Conservation (phyloP, 495 filamentous ascomycete species). For the Tuber brumale region DNA sequence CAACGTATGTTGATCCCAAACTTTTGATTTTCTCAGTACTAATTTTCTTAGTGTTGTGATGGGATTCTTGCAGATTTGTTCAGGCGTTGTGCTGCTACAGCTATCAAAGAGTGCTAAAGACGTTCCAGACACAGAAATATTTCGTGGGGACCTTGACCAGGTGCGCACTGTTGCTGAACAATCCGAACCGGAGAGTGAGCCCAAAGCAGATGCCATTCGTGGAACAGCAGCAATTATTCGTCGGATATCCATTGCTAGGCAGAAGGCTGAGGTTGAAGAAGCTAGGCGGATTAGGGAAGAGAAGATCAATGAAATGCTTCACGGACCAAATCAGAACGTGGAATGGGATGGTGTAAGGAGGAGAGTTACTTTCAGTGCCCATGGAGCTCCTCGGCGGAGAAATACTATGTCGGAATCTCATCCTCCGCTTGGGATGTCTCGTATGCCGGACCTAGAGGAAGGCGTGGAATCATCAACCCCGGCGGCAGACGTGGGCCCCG, state of each 20-base stretch:
- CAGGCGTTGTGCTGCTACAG: constrained; percentile 91
- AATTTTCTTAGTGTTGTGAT: constrained; percentile 55
- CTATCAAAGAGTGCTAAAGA: constrained; percentile 98
- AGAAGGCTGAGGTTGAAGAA: constrained; percentile 75
- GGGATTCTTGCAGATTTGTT: constrained; percentile 90
- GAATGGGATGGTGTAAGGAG: constrained; percentile 93
- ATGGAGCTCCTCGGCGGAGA: constrained; percentile 41
- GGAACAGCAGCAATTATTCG: constrained; percentile 86
- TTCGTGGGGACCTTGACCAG: constrained; percentile 89
- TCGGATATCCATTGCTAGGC: constrained; percentile 66
- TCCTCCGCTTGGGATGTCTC: constrained; percentile 82
- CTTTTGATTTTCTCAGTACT: background rate
- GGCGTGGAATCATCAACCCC: constrained; percentile 54
- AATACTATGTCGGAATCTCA: constrained; percentile 53
- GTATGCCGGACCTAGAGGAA: constrained; percentile 65
- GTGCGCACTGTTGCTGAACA: constrained; percentile 90
- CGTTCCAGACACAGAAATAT: constrained; percentile 87
- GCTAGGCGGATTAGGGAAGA: constrained; percentile 73
- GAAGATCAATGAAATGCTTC: constrained; percentile 61
- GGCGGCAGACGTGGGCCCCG: constrained; percentile 18
- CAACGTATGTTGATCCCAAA: constrained; percentile 48
- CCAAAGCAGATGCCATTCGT: constrained; percentile 92
- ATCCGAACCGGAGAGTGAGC: constrained; percentile 88
- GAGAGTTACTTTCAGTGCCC: constrained; percentile 58
- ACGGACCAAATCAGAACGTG: constrained; percentile 63